Evolutionary conservation across 306 rosid genomes (phyloP).

Genomic region (Cajanus cajan): DNA sequence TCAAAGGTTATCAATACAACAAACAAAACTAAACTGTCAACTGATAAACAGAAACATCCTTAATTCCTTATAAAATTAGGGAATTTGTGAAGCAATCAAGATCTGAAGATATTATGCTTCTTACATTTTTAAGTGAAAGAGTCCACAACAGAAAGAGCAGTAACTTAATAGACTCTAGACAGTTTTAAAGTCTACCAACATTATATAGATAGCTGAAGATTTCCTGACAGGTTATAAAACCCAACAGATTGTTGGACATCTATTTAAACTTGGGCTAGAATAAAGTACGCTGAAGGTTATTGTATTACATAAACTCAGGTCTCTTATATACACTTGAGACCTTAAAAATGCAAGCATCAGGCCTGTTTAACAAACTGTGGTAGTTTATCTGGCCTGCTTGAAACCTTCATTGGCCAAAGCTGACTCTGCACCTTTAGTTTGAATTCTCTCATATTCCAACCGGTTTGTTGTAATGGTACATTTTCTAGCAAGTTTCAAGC

Average conservation of each 20-base stretch:
- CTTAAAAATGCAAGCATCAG: constrained; percentile 4
- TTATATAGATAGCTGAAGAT: constrained; percentile 2
- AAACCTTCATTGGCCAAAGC: constrained; percentile 41
- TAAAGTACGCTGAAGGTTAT: constrained; percentile 7
- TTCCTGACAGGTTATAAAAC: constrained; percentile 14
- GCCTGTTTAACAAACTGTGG: constrained; percentile 10
- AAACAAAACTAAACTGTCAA: neutral
- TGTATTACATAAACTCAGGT: constrained; percentile 24
- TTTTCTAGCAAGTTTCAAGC: constrained; percentile 57
- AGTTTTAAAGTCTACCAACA: constrained; percentile 12
- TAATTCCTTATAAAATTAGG: neutral
- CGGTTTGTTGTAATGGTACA: constrained; percentile 35
- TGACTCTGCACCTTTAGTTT: constrained; percentile 48
- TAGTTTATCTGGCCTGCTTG: constrained; percentile 42
- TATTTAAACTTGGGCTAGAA: neutral
- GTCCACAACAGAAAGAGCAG: neutral
- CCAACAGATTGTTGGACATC: constrained; percentile 28
- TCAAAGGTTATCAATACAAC: neutral
- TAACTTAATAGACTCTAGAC: neutral
- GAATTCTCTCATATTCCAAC: constrained; percentile 77
- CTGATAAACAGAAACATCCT: constrained; percentile 4
- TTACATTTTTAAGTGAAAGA: constrained; percentile 21
- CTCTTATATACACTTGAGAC: constrained; percentile 9
- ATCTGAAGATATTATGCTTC: constrained; percentile 13
- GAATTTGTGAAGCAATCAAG: constrained; percentile 3